These are phyloP conservation scores for Colletotrichum simmondsii DNA, from an alignment of 2,329 filamentous ascomycete species.

Conservation along the genomic window DNA sequence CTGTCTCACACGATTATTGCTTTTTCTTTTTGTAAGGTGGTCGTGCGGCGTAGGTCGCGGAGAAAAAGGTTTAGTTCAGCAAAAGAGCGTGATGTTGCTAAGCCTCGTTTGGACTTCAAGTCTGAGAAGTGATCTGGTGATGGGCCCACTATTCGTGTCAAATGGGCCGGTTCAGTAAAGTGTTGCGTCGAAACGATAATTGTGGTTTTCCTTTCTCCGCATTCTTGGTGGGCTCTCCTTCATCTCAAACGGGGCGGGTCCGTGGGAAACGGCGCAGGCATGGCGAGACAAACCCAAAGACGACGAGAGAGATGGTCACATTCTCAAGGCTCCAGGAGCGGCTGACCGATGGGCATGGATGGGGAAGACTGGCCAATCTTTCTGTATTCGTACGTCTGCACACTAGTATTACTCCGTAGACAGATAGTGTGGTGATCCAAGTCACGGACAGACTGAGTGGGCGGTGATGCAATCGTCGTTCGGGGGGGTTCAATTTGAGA, in stretches of 20 bases:
- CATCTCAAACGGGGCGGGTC: not conserved
- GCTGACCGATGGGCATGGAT: not conserved
- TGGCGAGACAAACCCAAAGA: not conserved
- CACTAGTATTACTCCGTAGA: not conserved
- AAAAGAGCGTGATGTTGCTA: conserved; percentile 3
- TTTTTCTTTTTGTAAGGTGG: not conserved
- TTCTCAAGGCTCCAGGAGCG: not conserved
- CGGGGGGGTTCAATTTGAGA: not conserved
- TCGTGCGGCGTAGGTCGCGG: conserved; percentile 2
- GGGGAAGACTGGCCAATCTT: not conserved
- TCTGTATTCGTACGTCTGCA: not conserved
- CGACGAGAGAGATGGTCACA: conserved; percentile 5
- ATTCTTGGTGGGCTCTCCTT: conserved; percentile 8
- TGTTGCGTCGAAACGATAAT: conserved; percentile 13
- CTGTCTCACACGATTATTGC: not conserved
- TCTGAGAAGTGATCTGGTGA: conserved; percentile 28
- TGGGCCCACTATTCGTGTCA: conserved; percentile 23
- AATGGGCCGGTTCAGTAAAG: not conserved
- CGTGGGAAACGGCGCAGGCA: not conserved
- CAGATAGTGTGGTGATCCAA: not conserved
- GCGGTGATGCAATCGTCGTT: not conserved
- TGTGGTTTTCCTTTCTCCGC: conserved; percentile 11
- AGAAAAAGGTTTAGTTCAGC: not conserved
- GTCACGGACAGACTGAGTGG: not conserved
- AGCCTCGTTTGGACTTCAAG: conserved; percentile 13